A percentile compares a stretch with the other conserved stretches of the same genome.
Conservation (phyloP, 148 eudicot species). For the Talinum fruticosum region DNA sequence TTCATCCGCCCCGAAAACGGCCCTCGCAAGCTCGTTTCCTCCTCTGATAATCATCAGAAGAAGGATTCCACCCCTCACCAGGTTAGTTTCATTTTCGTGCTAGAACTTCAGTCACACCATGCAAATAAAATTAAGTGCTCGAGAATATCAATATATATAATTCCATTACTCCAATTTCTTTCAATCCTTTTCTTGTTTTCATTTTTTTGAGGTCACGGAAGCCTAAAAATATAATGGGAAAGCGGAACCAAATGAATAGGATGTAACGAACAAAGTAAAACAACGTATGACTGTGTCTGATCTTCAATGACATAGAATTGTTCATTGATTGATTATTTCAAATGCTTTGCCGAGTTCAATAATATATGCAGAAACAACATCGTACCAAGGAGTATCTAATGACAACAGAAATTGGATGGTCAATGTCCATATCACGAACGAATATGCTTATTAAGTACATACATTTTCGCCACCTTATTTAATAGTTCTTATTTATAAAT, state of each 20-base stretch:
- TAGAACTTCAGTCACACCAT: neutral
- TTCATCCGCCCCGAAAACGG: constrained; percentile 70
- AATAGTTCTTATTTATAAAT: neutral
- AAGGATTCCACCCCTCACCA: constrained; percentile 23
- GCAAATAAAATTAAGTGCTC: neutral
- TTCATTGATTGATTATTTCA: neutral
- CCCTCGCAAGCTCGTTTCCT: constrained; percentile 28
- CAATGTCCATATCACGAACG: neutral
- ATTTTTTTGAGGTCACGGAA: too few species aligned
- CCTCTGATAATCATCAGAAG: constrained; percentile 14
- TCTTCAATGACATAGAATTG: neutral
- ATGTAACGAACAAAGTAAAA: neutral
- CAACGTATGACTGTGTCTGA: neutral
- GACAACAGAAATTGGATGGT: too few species aligned
- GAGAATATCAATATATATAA: too few species aligned
- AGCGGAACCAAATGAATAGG: too few species aligned
- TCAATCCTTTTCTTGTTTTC: too few species aligned
- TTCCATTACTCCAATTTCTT: too few species aligned
- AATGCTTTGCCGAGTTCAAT: neutral
- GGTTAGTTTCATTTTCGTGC: constrained; percentile 5
- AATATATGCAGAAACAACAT: neutral
- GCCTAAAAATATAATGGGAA: too few species aligned
- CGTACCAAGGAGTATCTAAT: neutral
- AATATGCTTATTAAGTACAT: too few species aligned
- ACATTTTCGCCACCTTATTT: neutral